Percentiles rank a stretch among this genome's conserved stretches.
Evolutionary conservation across 192 early-diverging fungal genomes (phyloP).

Genomic region (Umbelopsis vinacea): DNA sequence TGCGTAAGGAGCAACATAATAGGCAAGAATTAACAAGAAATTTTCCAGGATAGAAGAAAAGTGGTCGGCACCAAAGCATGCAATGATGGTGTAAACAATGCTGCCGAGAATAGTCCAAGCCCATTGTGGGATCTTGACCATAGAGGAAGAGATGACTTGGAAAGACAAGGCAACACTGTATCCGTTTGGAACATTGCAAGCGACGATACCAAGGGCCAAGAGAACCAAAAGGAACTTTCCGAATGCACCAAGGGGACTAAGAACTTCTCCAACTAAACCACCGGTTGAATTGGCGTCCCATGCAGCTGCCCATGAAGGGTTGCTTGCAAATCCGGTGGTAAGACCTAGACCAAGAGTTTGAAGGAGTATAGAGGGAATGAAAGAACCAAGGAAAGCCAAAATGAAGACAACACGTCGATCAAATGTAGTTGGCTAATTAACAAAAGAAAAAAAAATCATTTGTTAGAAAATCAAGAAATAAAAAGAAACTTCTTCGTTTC

Average conservation of each 20-base stretch:
- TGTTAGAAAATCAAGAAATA: no score
- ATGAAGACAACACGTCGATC: conserved; percentile 16
- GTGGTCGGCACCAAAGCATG: conserved; percentile 15
- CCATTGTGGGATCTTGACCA: conserved; percentile 30
- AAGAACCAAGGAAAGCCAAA: conserved; percentile 30
- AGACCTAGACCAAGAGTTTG: conserved; percentile 27
- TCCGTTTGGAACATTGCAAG: conserved; percentile 34
- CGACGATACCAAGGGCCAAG: conserved; percentile 24
- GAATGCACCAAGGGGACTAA: conserved; percentile 18
- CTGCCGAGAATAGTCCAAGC: conserved; percentile 29
- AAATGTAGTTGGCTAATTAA: background rate
- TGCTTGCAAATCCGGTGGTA: conserved; percentile 10
- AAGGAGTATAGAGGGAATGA: conserved; percentile 23
- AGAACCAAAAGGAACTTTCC: conserved; percentile 31
- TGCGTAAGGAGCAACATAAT: conserved; percentile 26
- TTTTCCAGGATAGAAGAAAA: conserved; percentile 30
- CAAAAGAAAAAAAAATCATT: background rate
- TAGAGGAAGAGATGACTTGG: conserved; percentile 9
- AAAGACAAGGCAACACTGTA: conserved; percentile 32
- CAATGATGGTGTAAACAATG: conserved; percentile 30
- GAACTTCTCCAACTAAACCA: conserved; percentile 18
- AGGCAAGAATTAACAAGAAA: conserved; percentile 32
- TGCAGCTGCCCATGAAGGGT: background rate
- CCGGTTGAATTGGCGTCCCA: background rate
- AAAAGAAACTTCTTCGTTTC: background rate